Base-by-base conservation (phyloP, 1,284 basidiomycete species). In the Puccinia coronata region DNA sequence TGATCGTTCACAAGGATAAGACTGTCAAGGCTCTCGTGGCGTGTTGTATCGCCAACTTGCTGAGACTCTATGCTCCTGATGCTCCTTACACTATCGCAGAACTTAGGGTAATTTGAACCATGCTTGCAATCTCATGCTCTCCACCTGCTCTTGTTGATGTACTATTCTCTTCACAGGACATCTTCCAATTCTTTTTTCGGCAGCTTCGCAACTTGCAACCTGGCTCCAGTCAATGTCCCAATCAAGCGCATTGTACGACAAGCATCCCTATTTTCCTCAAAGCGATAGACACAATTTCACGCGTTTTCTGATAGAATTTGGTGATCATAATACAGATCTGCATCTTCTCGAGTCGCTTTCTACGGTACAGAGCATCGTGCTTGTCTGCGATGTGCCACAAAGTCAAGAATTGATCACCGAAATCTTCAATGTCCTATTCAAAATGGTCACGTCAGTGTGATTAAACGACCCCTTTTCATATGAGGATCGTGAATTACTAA, bases 11-110 rank as follows among this genome's bases (percentile, higher is more conserved):
- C 88, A 96, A 94, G 87, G 96, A 98, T 88, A 90, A 91, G 67
- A 95, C 94, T 28, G 94, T 99, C 84, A 97, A 96, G 86, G 95
- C 95, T 0, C 93, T 93, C 84, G 91, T 93, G 6, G 95, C 95
- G 0, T 97, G 95, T 87, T 98, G 95, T 87, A 89, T 99, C 25
- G 95, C 95, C 1, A 96, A 99, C 86, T 88, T 98, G 82, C 90
- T 99, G 72, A 88, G 95, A 51, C 89, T 99, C 67, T 98, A 95
- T 86, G 97, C 97, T 0, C 97, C 97, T 1, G 94, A 98, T 85
- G 96, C 97, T 41, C 97, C 97, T 14, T 99, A 96, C 86, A 96
- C 92, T 3, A 91, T 91, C 71, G 87, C 89, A 69, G 93, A 98
- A 86, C 90, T 98, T 55, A 87, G 88, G 83, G 89, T 89, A 80